Percentiles rank a stretch among this genome's conserved stretches.
Conservation (phyloP, 2,329 filamentous ascomycete species). For the Stenocarpella maydis region DNA sequence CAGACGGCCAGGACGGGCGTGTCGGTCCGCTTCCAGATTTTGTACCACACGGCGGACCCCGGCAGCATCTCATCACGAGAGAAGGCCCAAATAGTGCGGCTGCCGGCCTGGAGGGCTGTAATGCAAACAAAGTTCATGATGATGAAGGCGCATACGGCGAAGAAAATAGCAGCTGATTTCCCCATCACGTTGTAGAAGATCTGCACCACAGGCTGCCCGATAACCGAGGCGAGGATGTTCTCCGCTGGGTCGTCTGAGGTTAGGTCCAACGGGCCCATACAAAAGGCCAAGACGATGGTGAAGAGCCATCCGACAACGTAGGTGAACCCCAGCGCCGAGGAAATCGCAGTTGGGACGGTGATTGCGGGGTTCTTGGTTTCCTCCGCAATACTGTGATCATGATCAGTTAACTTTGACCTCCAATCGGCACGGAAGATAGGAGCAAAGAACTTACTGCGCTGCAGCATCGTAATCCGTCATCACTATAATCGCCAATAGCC, state of each 20-base stretch:
- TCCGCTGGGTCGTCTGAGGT: conserved; percentile 46
- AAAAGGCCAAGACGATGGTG: conserved; percentile 66
- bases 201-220: conserved; percentile 62
- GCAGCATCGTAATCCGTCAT: conserved; percentile 37
- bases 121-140: conserved; percentile 68
- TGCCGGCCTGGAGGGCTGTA: conserved; percentile 62
- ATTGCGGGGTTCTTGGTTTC: conserved; percentile 49
- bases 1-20: conserved; percentile 64
- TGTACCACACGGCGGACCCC: conserved; percentile 56
- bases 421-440: no score
- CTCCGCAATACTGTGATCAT: conserved; percentile 51
- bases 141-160: conserved; percentile 63
- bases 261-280: conserved; percentile 52
- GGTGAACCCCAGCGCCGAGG: conserved; percentile 62
- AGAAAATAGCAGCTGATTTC: conserved; percentile 60
- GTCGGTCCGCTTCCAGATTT: conserved; percentile 55
- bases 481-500: background rate
- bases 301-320: conserved; percentile 64
- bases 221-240: conserved; percentile 52
- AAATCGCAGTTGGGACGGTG: conserved; percentile 60
- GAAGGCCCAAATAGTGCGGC: conserved; percentile 63
- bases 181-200: conserved; percentile 67
- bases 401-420: background rate
- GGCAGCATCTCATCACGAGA: conserved; percentile 61
- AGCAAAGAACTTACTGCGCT: conserved; percentile 25